Base-by-base conservation (phyloP, 371 early-diverging fungal genomes). In the Apophysomyces trapeziformis region DNA sequence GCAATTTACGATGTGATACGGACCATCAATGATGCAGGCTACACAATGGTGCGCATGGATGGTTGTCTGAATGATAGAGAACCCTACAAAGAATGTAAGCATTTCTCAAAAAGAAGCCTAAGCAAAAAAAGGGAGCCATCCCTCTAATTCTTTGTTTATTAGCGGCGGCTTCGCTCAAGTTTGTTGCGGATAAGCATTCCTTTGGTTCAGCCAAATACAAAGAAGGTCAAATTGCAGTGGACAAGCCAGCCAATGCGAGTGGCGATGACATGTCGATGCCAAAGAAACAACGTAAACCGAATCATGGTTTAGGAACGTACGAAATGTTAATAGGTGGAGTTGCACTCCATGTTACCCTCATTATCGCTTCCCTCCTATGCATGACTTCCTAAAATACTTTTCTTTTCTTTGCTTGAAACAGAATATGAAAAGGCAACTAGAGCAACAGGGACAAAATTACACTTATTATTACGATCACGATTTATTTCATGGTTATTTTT, bases 41-140 rank as follows among this genome's bases (percentile, higher is more conserved):
- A 85, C 60, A 80, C 79, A 65, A 80, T 85, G 81, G 85, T 85
- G n/a, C 77, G 85, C 18, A 43, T 85, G 54, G 85, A 85, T 57
- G 85, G 85, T 5, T 85, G 85, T 63, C 63, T 77, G n/a, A 82
- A 85, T 44, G 85, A 85, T 58, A 71, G 74, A 57, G 74, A 75
- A 16, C 85, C 83, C 14, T 85, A 85, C 64, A 82, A 80, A 70
- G 78, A 85, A 67, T 57, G 77, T 77, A 61, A 26, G 32, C 32
- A 2, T 26, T 26, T 26, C 32, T 26, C 32, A 26, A 26, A 26
- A 26, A 26, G 32, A 26, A 26, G 2, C 32, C 3, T 26, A 2
- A 26, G 32, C 2, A 26, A 26, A 26, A 26, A 26, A 26, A 2
- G 32, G 32, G 32, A 26, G 1, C 32, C 32, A 26, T 26, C 32